Evolutionary conservation across 176 grass and related monocot species (phyloP).

Genomic region (Zea luxurians): DNA sequence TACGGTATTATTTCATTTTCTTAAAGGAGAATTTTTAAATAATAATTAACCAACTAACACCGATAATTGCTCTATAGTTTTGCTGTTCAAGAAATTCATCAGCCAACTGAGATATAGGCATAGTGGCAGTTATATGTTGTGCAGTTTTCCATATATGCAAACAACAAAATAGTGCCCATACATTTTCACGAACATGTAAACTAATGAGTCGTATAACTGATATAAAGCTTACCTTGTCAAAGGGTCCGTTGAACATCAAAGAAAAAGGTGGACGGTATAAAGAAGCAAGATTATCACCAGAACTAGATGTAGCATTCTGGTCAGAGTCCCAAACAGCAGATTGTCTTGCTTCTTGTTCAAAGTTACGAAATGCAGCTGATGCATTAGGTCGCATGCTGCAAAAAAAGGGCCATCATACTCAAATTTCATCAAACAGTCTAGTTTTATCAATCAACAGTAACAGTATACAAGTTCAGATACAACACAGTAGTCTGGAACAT

Average conservation of each 20-base stretch:
- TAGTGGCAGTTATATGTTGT: neutral
- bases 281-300: conserved; percentile 74
- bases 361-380: conserved; percentile 76
- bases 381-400: conserved; percentile 54
- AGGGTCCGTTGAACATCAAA: conserved; percentile 91
- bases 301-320: conserved; percentile 53
- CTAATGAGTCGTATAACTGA: neutral
- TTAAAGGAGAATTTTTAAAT: neutral
- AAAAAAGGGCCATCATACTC: conserved; percentile 15
- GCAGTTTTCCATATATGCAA: conserved; percentile 3
- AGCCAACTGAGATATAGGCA: conserved; percentile 12
- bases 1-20: neutral
- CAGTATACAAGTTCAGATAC: neutral
- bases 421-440: neutral
- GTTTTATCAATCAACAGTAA: conserved; percentile 9
- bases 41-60: neutral
- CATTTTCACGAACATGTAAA: neutral
- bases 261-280: conserved; percentile 87
- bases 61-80: conserved; percentile 16
- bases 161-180: conserved; percentile 17
- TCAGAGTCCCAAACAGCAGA: conserved; percentile 86
- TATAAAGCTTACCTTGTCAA: conserved; percentile 70
- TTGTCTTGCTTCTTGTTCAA: conserved; percentile 83
- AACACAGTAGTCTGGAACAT: neutral
- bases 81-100: neutral